Evolutionary conservation across 345 rosid species (phyloP).

Genomic region (Microcos paniculata): DNA sequence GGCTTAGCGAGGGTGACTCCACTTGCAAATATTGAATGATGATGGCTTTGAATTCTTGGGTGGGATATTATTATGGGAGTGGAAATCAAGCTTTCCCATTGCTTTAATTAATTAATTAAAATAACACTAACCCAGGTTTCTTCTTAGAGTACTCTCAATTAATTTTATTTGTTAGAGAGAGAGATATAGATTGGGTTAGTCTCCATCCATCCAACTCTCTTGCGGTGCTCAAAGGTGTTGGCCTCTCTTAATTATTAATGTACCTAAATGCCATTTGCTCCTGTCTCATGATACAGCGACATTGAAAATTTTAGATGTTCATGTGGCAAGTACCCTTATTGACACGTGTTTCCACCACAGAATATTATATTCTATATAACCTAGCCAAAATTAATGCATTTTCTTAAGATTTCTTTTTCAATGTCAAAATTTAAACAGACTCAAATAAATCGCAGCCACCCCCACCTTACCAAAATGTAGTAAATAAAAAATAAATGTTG

Average conservation of each 20-base stretch:
- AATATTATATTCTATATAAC: too few species aligned
- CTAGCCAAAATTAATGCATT: too few species aligned
- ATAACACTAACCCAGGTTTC: background rate
- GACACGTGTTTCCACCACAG: background rate
- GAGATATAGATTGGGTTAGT: background rate
- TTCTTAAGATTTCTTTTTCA: too few species aligned
- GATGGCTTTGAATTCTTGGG: constrained; percentile 36
- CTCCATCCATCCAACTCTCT: background rate
- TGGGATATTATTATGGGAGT: constrained; percentile 24
- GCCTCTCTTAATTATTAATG: background rate
- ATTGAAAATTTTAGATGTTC: background rate
- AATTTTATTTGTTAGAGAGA: background rate
- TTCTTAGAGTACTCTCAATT: background rate
- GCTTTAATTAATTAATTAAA: background rate
- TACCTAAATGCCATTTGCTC: background rate
- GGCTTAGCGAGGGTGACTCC: constrained; percentile 32
- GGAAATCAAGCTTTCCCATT: constrained; percentile 15
- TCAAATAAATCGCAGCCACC: too few species aligned
- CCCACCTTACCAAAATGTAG: background rate
- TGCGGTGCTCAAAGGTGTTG: background rate
- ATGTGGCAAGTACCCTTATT: background rate
- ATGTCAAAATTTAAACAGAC: too few species aligned
- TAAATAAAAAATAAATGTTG: background rate
- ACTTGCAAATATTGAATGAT: constrained; percentile 39
- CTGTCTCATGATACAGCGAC: background rate